These are phyloP conservation scores for Blastomyces parvus DNA, from an alignment of 2,329 filamentous ascomycete species.

Conservation along the genomic window DNA sequence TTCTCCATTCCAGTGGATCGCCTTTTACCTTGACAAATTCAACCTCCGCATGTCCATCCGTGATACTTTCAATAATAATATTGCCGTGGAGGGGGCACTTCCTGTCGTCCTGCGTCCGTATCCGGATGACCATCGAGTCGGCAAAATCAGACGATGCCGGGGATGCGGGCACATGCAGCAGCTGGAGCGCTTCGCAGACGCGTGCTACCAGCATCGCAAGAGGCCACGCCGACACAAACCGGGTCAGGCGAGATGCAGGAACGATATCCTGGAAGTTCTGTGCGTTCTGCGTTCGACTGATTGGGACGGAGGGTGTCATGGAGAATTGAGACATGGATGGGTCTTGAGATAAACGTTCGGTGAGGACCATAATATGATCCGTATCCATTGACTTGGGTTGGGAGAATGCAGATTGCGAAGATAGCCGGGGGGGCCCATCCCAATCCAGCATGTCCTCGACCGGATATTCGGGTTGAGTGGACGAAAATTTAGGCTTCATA, in stretches of 20 bases:
- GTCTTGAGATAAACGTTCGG: conserved; percentile 68
- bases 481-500: conserved; percentile 49
- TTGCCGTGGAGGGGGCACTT: conserved; percentile 37
- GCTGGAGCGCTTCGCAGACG: conserved; percentile 70
- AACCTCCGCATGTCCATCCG: conserved; percentile 64
- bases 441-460: conserved; percentile 70
- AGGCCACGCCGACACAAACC: conserved; percentile 81
- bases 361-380: conserved; percentile 34
- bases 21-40: conserved; percentile 91
- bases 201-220: conserved; percentile 67
- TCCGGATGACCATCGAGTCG: conserved; percentile 54
- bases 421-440: conserved; percentile 61
- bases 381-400: conserved; percentile 38
- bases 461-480: conserved; percentile 78
- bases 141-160: conserved; percentile 38
- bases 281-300: conserved; percentile 81
- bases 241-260: conserved; percentile 73
- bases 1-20: conserved; percentile 89
- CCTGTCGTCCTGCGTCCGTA: conserved; percentile 57
- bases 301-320: conserved; percentile 62
- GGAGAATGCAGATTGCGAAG: conserved; percentile 37
- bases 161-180: conserved; percentile 65
- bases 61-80: conserved; percentile 36
- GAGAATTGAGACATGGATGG: conserved; percentile 80
- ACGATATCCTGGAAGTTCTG: conserved; percentile 84